Conservation (phyloP, 1,139 yeast species). For the Taphrina confusa region DNA sequence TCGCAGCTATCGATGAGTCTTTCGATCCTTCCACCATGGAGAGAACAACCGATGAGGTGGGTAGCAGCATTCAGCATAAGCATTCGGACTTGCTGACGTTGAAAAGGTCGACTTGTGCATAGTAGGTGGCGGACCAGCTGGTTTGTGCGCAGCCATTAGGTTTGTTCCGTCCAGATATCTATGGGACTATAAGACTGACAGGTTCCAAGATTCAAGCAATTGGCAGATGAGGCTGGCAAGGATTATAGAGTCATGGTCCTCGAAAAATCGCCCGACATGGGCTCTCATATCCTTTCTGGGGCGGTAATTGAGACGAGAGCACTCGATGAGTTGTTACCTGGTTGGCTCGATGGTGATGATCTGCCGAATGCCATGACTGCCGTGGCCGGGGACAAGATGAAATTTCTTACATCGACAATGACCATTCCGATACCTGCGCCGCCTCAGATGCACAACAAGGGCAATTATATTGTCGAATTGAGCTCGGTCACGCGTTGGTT, state of each 20-base stretch:
- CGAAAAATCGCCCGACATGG: slow-evolving; percentile 92
- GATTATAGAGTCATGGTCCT: slow-evolving; percentile 74
- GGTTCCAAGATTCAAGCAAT: slow-evolving; percentile 59
- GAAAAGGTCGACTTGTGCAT: slow-evolving; percentile 78
- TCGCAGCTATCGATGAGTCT: slow-evolving; percentile 23
- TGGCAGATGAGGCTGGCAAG: slow-evolving; percentile 67
- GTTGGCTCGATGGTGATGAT: slow-evolving; percentile 50
- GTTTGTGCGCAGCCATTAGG: slow-evolving; percentile 87
- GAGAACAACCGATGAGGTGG: slow-evolving; percentile 28
- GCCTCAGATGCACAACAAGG: slow-evolving; percentile 80
- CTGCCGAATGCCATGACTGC: slow-evolving; percentile 74
- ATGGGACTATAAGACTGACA: neutral
- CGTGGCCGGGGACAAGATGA: slow-evolving; percentile 74
- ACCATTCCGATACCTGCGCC: slow-evolving; percentile 85
- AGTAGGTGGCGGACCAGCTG: slow-evolving; percentile 98
- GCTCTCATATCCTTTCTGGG: slow-evolving; percentile 84
- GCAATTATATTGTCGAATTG: slow-evolving; percentile 82
- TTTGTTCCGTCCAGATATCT: neutral
- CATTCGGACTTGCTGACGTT: too few species aligned
- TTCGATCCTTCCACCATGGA: slow-evolving; percentile 33
- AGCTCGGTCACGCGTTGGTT: slow-evolving; percentile 79
- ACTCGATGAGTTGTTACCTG: slow-evolving; percentile 78
- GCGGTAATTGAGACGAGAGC: slow-evolving; percentile 92
- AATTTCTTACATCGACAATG: slow-evolving; percentile 59
- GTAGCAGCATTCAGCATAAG: too few species aligned